Base-by-base conservation (phyloP, 495 filamentous ascomycete species). In the Xylaria grammica region DNA sequence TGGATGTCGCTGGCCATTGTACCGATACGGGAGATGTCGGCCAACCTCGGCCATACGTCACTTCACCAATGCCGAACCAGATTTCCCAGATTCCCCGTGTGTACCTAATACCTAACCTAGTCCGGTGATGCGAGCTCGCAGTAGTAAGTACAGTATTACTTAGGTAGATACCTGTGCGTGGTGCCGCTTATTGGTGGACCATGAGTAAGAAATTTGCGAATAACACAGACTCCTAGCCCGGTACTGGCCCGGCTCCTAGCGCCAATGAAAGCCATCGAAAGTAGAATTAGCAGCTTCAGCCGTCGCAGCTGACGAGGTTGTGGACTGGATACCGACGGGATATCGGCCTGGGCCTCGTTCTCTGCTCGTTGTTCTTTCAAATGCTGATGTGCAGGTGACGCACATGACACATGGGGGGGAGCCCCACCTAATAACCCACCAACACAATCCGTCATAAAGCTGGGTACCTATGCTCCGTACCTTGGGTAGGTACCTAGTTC, bases 21-120 rank as follows among this genome's bases (percentile, higher is more conserved):
- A 22, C 46, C 46, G 49, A 62, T 26, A 26, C 71, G 71, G 71
- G 69, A 69, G 64, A 70, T 70, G 67, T 62, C 72, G 72, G 72
- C 61, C 40, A 70, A 48, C 60, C 70, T 70, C 69, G 71, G 54
- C 59, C 50, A 46, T 64, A 64, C 62, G 62, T 64, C 62, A 64
- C 62, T 63, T 32, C 19, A n/a, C 40, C 40, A 42, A 42, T 42
- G 40, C 40, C 40, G 40, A 42, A 42, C 40, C n/a, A 26, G 55
- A 22, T 15, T 19, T 59, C 24, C 55, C 54, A 22, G 2, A 42
- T 56, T 38, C 53, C 36, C 17, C 17, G n/a, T 46, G 11, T 6
- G 34, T 36, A 36, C 34, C 34, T 29, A 7, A 19, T 58, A 20
- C 17, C n/a, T n/a, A n/a, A n/a, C n/a, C n/a, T n/a, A n/a, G 26